These are phyloP conservation scores for Cnidoscolus chayamansa DNA, from an alignment of 441 rosid genomes.

Conservation along the genomic window DNA sequence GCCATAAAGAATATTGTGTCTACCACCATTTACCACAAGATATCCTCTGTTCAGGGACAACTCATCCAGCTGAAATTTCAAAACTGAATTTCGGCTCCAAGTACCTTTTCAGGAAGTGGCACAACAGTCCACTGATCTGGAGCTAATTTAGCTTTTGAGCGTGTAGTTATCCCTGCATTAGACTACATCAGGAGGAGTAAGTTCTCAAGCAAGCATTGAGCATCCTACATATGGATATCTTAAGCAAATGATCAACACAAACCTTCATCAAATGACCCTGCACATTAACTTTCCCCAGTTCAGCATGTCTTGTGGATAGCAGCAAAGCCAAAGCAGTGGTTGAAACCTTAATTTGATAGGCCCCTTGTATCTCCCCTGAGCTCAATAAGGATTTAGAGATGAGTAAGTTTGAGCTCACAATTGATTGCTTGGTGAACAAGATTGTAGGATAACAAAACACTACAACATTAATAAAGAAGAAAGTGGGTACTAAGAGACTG, in stretches of 20 bases:
- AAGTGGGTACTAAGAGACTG: not conserved
- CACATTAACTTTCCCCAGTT: conserved; percentile 68
- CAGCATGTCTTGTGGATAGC: conserved; percentile 70
- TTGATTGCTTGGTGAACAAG: not conserved
- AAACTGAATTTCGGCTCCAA: conserved; percentile 21
- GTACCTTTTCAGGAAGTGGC: conserved; percentile 80
- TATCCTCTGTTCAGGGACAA: not conserved
- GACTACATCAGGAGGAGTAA: conserved; percentile 39
- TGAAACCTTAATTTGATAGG: conserved; percentile 87
- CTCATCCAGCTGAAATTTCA: not conserved
- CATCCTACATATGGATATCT: not conserved
- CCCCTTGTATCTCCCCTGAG: conserved; percentile 86
- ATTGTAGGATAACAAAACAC: not conserved
- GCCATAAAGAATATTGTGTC: not conserved
- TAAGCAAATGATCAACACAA: conserved; percentile 18
- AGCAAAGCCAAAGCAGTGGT: conserved; percentile 75
- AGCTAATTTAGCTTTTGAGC: conserved; percentile 78
- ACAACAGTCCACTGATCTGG: conserved; percentile 82
- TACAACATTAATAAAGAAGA: not conserved
- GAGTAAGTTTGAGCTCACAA: conserved; percentile 1
- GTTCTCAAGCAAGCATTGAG: conserved; percentile 4
- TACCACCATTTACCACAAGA: not conserved
- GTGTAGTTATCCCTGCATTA: conserved; percentile 76
- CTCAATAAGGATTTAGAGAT: conserved; percentile 2
- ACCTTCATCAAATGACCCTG: conserved; percentile 76